Evolutionary conservation across 1,284 basidiomycete genomes (phyloP), one percentile per base, ranked within the genome.

Genomic region (Puccinia sorghi): DNA sequence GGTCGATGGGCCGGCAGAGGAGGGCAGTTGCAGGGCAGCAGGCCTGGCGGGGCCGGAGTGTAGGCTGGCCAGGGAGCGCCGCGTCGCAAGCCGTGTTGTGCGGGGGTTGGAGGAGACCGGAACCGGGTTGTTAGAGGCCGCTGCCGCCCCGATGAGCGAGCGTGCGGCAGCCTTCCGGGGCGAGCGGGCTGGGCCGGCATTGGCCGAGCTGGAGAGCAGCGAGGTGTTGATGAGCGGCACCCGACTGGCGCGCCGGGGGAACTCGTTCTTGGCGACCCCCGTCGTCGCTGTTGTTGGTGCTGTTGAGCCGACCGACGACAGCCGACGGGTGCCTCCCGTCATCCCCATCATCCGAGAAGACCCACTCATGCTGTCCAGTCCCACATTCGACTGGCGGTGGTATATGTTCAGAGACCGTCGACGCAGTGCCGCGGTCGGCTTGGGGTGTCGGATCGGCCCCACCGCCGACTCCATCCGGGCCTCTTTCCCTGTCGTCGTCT

Each of bases 391-490:
- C 54, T 72, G 11, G 5, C 70, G 70, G 12, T 41, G 22, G 43
- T 72, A 72, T 39, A 57, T 17, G 37, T 57, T 72, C 46, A 72
- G 20, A 72, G 70, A 72, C 37, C 39, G 48, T 25, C 70, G 48
- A 22, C 70, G 52, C 32, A 57, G 22, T 11, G 57, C 57, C 27
- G 57, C 57, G 9, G 57, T 37, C 3, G 70, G 52, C 41, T 72
- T 72, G 6, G 70, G 27, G 20, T 74, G 43, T 37, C 72, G 57
- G 22, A 64, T 74, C 12, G 72, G 59, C 1, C 72, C 72, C 39
- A 74, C 46, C 25, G 48, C 41, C 32, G 72, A 64, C 0, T 74
- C 72, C 27, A 41, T 25, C 37, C 59, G 39, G 27, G 9, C 15
- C 43, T 70, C 67, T 15, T 70, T 70, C 20, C 9, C 20, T 48